Evolutionary conservation across 1,284 basidiomycete species (phyloP), one percentile per base, ranked within the genome.

Genomic region (Cutaneotrichosporon cavernicola): DNA sequence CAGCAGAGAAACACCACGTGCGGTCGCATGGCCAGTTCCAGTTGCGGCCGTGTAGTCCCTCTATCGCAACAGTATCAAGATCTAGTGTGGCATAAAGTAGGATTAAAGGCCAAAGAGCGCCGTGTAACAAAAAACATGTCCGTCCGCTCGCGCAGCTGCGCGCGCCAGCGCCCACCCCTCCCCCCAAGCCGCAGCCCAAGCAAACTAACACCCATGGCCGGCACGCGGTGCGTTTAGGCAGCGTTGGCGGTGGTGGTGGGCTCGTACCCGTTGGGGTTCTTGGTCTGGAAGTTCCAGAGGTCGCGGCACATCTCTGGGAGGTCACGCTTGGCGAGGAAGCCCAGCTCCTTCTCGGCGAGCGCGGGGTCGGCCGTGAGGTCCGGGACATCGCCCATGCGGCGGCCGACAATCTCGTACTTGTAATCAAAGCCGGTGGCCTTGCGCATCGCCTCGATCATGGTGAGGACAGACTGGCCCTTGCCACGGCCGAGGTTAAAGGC

Each of bases 401-500:
- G 85, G 1, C 89, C 94, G 65, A 95, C 89, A 71, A 98, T 87
- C 80, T 93, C 89, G 78, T 89, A 92, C 82, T 92, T 50, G 66
- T 68, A 68, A 49, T 68, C 60, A 18, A 62, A 68, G 8, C 92
- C 92, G 34, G 90, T 92, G 1, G 92, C 92, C 80, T 91, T 90
- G 71, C 86, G 86, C 97, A 99, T 99, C 16, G 96, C 96, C 60
- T 92, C 90, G 63, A 97, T 86, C 80, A 99, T 98, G 78, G 97
- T 88, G 58, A 97, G 84, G 30, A 99, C 96, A 71, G 89, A 92
- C 86, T 93, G 88, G 49, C 96, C 97, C 64, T 87, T 85, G 49
- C 97, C 97, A 76, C 90, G 92, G 56, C 97, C 97, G 40, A 99
- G 87, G 82, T 99, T 99, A 85, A 95, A 99, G 14, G 92, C 92